Evolutionary conservation across 1,284 basidiomycete species (phyloP), one percentile per base, ranked within the genome.

Genomic region (Marasmius sp.): DNA sequence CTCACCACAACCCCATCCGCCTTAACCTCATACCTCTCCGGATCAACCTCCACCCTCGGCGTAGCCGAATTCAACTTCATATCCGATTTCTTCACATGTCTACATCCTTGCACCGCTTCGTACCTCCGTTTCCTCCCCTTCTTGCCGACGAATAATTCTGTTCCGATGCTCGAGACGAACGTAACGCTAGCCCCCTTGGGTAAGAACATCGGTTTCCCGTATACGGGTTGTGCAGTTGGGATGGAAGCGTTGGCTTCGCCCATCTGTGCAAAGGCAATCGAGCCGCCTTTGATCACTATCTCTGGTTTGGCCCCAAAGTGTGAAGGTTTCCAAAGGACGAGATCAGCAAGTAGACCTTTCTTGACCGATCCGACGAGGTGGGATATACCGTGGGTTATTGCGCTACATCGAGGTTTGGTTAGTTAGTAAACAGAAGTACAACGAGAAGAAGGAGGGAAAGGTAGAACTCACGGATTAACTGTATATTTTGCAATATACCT

Each of bases 401-500:
- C 97, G 0, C 94, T 96, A 67, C 22, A n/a, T 41, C 37, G 39
- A 12, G 27, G 36, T 27, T 11, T 16, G 41, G 62, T 48, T 36
- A 36, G 59, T 52, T 54, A 64, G 54, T 22, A 64, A 48, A 52
- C 38, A 27, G 47, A 51, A 43, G 9, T n/a, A n/a, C n/a, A 39
- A 45, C 45, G 8, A 43, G 8, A 18, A n/a, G 55, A 63, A n/a
- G n/a, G n/a, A n/a, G n/a, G 22, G 38, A 45, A 63, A 50, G 18
- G 37, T 43, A 37, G 38, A 9, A 85, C 94, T 72, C 66, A 96
- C 94, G 97, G 95, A 73, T 99, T 99, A 74, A 99, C 88, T 10
- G 97, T 99, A 75, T 98, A 98, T 74, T 99, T 99, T 12, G 96
- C 86, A 20, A 99, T 83, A 75, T 98, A 99, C 62, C 97, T 85